These are phyloP conservation scores for Flaveria linearis DNA, from an alignment of 129 eudicot species.

Conservation along the genomic window DNA sequence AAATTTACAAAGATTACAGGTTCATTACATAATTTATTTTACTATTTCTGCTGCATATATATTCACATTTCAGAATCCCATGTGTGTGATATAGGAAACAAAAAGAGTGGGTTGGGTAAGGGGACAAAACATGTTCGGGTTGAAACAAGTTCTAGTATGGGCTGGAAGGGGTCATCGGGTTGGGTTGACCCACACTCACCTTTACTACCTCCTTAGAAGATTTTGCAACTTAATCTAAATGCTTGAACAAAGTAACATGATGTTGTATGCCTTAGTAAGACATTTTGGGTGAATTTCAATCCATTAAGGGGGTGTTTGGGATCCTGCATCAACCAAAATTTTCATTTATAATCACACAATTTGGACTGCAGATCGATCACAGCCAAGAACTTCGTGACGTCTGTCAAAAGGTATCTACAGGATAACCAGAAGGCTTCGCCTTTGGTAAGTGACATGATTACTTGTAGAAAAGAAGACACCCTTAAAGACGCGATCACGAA, in stretches of 20 bases:
- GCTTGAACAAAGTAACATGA: background rate
- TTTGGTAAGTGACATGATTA: conserved; percentile 62
- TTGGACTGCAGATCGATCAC: conserved; percentile 73
- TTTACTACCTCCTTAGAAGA: background rate
- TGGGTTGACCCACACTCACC: background rate
- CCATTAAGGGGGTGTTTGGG: background rate
- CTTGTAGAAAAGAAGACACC: conserved; percentile 62
- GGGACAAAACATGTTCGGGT: background rate
- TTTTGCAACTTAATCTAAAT: background rate
- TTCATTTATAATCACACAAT: background rate
- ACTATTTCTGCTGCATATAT: background rate
- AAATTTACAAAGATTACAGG: conserved; percentile 90
- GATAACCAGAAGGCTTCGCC: conserved; percentile 55
- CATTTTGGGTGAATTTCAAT: conserved; percentile 2
- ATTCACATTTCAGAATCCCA: background rate
- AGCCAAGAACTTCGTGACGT: conserved; percentile 75
- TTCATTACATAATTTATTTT: conserved; percentile 24
- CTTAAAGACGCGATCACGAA: conserved; percentile 64
- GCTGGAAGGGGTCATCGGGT: background rate
- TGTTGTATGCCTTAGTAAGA: background rate
- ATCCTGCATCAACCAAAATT: background rate
- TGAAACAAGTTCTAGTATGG: background rate
- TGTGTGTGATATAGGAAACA: background rate
- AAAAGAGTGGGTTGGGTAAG: background rate
- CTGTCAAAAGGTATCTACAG: conserved; percentile 62